Base-by-base conservation (phyloP, 1,139 yeast genomes). In the Candida mesenterica region DNA sequence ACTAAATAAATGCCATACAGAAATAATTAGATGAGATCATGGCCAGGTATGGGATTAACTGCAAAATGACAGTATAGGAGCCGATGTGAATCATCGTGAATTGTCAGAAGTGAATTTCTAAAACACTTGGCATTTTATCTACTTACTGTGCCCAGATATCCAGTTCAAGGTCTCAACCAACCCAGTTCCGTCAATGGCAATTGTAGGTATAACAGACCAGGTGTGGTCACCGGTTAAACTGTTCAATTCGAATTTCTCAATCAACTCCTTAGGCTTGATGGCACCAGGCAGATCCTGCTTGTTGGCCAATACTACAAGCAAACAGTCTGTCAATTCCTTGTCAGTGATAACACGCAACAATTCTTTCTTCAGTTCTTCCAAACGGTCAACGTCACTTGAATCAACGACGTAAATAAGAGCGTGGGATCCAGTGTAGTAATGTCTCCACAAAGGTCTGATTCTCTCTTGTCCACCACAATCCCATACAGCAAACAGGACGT, bases 401-500 rank as follows among this genome's bases (percentile, higher is more conserved):
- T 90, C 97, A 39, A 90, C 85, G 36, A 90, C 97, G 59, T 86
- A 90, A 39, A 90, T 87, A 43, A 90, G 72, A n/a, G 96, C 96
- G 53, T 88, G 86, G 3, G 97, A 87, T 20, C 96, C 96, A 9
- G 96, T 86, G 62, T 84, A 88, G 62, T 89, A 90, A 57, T 89
- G 96, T 60, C 97, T 79, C 97, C 97, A 89, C 36, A 89, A 69
- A 0, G 95, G 95, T 53, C 96, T 75, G 48, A 87, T 78, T 59
- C 95, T 72, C 52, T 87, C 95, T 64, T 88, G 96, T 58, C 96
- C 97, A 64, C 96, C 97, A 40, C 94, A 94, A 61, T 89, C 97
- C 97, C 97, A 90, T 48, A 92, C 94, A 43, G 92, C 92, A 70
- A 89, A 88, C 41, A 86, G 80, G 42, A 89, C 82, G 59, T 87